phyloP scores from a whole-genome alignment of 495 filamentous ascomycete genomes.

The Xylaria scruposa region DNA sequence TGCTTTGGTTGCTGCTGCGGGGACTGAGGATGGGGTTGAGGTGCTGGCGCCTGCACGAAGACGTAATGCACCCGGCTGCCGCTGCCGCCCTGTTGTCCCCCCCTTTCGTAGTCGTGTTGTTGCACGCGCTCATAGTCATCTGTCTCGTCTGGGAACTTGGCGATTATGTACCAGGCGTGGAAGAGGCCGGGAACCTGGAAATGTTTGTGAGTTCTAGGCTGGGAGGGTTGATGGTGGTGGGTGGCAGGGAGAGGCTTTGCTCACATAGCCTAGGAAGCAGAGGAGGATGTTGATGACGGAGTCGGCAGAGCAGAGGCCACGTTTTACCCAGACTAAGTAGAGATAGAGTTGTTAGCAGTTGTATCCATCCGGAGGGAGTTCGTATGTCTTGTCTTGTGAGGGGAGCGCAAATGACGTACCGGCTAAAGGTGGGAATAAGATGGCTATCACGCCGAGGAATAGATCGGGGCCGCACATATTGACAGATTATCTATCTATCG shows the following conservation, averaged over 20 bases:
- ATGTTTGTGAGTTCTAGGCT: background rate
- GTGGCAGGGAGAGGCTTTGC: conserved; percentile 31
- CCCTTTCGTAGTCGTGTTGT: conserved; percentile 59
- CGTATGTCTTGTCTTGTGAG: no score
- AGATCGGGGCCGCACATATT: conserved; percentile 72
- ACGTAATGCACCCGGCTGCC: conserved; percentile 58
- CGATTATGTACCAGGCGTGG: conserved; percentile 98
- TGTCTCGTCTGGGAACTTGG: conserved; percentile 76
- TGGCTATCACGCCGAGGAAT: conserved; percentile 85
- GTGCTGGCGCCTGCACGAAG: conserved; percentile 60
- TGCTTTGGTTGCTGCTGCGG: conserved; percentile 16
- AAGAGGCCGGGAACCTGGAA: conserved; percentile 79
- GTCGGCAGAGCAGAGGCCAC: conserved; percentile 91
- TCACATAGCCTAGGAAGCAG: conserved; percentile 79
- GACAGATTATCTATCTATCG: background rate
- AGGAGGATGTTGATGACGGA: conserved; percentile 95
- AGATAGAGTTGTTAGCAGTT: conserved; percentile 25
- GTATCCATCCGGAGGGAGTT: no score
- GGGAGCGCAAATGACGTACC: conserved; percentile 64
- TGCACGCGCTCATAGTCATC: conserved; percentile 68
- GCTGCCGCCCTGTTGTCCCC: conserved; percentile 25
- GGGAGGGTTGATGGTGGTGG: background rate
- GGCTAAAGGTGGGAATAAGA: conserved; percentile 92
- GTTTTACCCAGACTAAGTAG: conserved; percentile 91
- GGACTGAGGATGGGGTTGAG: conserved; percentile 1